These are phyloP conservation scores for Pulicaria dysenterica DNA, from an alignment of 129 eudicot species.

Conservation along the genomic window DNA sequence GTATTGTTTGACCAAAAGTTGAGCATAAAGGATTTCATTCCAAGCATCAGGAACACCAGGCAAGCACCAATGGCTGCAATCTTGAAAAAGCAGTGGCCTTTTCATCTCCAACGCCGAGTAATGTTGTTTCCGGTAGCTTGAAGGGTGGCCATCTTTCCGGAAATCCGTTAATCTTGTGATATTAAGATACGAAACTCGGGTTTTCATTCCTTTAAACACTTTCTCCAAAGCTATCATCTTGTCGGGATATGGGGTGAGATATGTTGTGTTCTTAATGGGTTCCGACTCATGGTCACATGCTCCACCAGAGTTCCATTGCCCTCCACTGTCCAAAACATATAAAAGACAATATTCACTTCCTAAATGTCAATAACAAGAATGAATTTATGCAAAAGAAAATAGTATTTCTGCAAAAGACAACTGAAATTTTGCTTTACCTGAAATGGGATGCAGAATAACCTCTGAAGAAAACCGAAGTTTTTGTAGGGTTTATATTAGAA, in stretches of 20 bases:
- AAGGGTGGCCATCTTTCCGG: constrained; percentile 94
- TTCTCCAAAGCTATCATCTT: constrained; percentile 74
- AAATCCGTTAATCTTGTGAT: constrained; percentile 80
- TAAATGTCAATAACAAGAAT: neutral
- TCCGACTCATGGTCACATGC: constrained; percentile 76
- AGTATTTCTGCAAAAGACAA: neutral
- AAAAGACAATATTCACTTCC: neutral
- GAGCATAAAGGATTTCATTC: constrained; percentile 84
- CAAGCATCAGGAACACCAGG: constrained; percentile 98
- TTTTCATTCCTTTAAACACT: constrained; percentile 71
- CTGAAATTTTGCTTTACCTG: constrained; percentile 47
- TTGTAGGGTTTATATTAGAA: constrained; percentile 65
- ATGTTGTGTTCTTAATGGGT: constrained; percentile 74
- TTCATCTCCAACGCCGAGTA: constrained; percentile 43
- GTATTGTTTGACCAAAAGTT: constrained; percentile 60
- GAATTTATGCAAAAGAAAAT: neutral
- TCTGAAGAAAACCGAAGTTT: constrained; percentile 74
- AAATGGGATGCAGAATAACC: constrained; percentile 95
- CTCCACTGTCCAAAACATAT: constrained; percentile 62
- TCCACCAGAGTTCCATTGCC: constrained; percentile 98
- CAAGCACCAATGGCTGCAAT: constrained; percentile 98
- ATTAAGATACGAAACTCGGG: constrained; percentile 61
- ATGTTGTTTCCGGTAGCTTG: constrained; percentile 65
- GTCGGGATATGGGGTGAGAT: constrained; percentile 63
- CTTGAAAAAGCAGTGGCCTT: constrained; percentile 57